These are phyloP conservation scores for Draba incana DNA, from an alignment of 345 rosid genomes.

Conservation along the genomic window DNA sequence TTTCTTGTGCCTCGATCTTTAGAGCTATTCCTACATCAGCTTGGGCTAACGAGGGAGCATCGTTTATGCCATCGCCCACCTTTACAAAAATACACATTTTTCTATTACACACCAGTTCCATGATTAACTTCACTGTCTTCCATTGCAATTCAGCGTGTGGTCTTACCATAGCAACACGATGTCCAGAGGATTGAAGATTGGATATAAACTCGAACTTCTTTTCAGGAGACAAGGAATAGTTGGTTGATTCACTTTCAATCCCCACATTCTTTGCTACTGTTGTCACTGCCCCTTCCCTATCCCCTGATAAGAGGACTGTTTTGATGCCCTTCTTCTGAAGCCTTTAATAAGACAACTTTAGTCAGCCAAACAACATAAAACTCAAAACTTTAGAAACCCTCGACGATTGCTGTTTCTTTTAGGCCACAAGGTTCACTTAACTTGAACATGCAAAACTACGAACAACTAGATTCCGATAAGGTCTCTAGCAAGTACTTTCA, in stretches of 20 bases:
- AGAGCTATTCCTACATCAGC: slow-evolving; percentile 94
- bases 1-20: slow-evolving; percentile 85
- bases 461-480: background rate
- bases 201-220: slow-evolving; percentile 70
- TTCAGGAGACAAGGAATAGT: slow-evolving; percentile 79
- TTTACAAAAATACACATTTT: slow-evolving; percentile 30
- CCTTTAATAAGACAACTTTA: slow-evolving; percentile 44
- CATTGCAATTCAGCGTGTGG: background rate
- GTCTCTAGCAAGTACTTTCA: background rate
- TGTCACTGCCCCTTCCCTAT: slow-evolving; percentile 98
- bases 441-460: background rate
- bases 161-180: slow-evolving; percentile 82
- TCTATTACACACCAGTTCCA: background rate
- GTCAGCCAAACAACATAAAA: slow-evolving; percentile 28
- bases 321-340: slow-evolving; percentile 83
- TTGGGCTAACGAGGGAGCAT: slow-evolving; percentile 93
- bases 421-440: background rate
- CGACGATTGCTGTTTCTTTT: background rate
- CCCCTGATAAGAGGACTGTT: slow-evolving; percentile 85
- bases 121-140: background rate
- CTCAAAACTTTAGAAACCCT: background rate
- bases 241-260: slow-evolving; percentile 57
- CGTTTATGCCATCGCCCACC: slow-evolving; percentile 98
- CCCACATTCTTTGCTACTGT: slow-evolving; percentile 73
- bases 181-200: slow-evolving; percentile 79